These are phyloP conservation scores for Cladosporium halotolerans DNA, from an alignment of 2,329 filamentous ascomycete genomes.

Conservation along the genomic window DNA sequence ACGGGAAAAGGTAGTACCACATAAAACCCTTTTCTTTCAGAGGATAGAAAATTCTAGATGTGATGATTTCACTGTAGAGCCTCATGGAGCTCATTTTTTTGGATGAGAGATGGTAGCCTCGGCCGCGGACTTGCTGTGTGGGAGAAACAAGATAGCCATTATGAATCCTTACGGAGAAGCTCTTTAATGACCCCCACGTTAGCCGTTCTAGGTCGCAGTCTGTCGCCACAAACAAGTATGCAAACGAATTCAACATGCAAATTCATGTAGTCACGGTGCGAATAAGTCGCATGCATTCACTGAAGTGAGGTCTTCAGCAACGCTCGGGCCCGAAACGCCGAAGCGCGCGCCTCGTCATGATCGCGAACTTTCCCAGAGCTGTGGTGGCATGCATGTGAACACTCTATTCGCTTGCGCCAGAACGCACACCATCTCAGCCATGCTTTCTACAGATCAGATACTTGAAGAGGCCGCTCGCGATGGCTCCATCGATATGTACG, in stretches of 20 bases:
- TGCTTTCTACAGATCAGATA: conserved; percentile 40
- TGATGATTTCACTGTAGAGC: no score
- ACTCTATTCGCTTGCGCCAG: conserved; percentile 19
- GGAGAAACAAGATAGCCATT: no score
- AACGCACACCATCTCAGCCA: conserved; percentile 14
- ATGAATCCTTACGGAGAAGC: no score
- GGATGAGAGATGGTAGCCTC: no score
- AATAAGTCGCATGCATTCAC: neutral
- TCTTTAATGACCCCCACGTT: neutral
- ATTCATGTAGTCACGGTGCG: neutral
- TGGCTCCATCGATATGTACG: conserved; percentile 54
- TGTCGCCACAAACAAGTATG: neutral
- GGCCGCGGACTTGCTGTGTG: no score
- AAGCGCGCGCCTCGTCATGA: neutral
- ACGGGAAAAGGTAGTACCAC: no score
- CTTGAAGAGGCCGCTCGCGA: conserved; percentile 52
- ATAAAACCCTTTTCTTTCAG: no score
- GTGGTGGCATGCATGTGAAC: neutral
- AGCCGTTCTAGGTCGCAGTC: neutral
- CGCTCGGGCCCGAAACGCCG: neutral
- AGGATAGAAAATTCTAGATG: no score
- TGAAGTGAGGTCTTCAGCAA: neutral
- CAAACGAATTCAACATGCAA: neutral
- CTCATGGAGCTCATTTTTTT: no score
- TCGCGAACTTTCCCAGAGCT: neutral